phyloP scores from a whole-genome alignment of 2,329 filamentous ascomycete species.

The Phialophora tarda region DNA sequence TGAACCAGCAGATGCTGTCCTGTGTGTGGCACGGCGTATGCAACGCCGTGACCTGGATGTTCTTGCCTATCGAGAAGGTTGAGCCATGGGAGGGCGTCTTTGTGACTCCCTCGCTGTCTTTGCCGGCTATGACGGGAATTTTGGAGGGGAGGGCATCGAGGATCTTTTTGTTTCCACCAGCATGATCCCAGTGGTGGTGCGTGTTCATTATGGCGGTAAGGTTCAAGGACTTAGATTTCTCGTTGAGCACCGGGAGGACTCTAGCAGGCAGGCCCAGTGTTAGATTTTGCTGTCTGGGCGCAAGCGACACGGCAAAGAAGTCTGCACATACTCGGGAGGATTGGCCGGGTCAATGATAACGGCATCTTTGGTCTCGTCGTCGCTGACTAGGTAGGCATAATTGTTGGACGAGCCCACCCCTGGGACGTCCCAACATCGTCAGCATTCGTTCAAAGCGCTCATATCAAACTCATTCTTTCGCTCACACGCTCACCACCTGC shows the following conservation, averaged over 20 bases:
- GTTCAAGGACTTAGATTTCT: constrained; percentile 76
- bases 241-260: constrained; percentile 54
- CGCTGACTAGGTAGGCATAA: constrained; percentile 59
- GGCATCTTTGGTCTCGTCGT: constrained; percentile 56
- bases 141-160: constrained; percentile 60
- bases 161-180: constrained; percentile 85
- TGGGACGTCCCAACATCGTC: constrained; percentile 23
- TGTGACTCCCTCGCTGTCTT: constrained; percentile 80
- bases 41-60: constrained; percentile 81
- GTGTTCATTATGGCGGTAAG: constrained; percentile 92
- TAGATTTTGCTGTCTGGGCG: constrained; percentile 2
- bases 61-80: constrained; percentile 78
- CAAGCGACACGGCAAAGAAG: neutral
- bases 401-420: constrained; percentile 52
- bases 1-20: constrained; percentile 95
- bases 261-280: constrained; percentile 1
- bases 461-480: neutral
- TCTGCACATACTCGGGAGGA: constrained; percentile 53
- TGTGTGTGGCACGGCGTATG: constrained; percentile 98
- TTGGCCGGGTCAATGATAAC: constrained; percentile 60
- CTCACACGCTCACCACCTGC: neutral
- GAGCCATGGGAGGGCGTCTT: constrained; percentile 76
- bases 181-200: constrained; percentile 94
- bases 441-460: constrained; percentile 29
- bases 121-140: constrained; percentile 83